These are phyloP conservation scores for Pichia sp. DNA, from an alignment of 1,139 yeast species.

Conservation along the genomic window DNA sequence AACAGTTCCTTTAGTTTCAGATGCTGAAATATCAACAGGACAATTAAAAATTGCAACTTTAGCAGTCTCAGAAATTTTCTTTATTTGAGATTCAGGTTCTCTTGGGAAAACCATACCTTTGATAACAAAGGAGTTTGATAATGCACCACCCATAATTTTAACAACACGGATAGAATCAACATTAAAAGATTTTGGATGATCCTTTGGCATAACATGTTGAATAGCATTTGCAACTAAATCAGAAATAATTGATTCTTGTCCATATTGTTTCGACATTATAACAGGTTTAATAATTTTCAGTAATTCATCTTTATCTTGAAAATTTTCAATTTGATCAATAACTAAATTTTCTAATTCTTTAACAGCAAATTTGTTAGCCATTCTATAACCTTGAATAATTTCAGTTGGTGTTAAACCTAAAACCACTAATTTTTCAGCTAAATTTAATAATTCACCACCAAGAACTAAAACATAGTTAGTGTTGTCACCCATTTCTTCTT, in stretches of 20 bases:
- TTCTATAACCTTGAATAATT: conserved; percentile 79
- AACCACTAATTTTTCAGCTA: conserved; percentile 77
- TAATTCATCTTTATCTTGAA: conserved; percentile 52
- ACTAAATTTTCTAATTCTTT: conserved; percentile 61
- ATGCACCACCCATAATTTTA: conserved; percentile 88
- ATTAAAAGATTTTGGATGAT: conserved; percentile 51
- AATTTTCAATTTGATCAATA: conserved; percentile 56
- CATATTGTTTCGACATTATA: conserved; percentile 89
- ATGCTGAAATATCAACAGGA: conserved; percentile 88
- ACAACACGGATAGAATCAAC: conserved; percentile 93
- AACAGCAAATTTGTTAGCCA: conserved; percentile 72
- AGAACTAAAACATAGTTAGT: conserved; percentile 65
- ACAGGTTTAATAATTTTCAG: conserved; percentile 79
- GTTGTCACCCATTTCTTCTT: conserved; percentile 80
- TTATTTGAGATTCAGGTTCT: conserved; percentile 88
- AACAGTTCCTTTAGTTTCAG: conserved; percentile 97
- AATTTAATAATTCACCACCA: conserved; percentile 86
- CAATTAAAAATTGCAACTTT: conserved; percentile 92
- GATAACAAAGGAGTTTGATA: conserved; percentile 68
- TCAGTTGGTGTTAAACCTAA: conserved; percentile 87
- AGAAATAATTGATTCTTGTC: conserved; percentile 72
- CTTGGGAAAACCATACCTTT: conserved; percentile 98
- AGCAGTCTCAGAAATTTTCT: conserved; percentile 53
- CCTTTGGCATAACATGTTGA: conserved; percentile 65
- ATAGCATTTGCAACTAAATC: conserved; percentile 85